Evolutionary conservation across 352 stramenopile genomes (phyloP).

Genomic region (Phytophthora tubulina): DNA sequence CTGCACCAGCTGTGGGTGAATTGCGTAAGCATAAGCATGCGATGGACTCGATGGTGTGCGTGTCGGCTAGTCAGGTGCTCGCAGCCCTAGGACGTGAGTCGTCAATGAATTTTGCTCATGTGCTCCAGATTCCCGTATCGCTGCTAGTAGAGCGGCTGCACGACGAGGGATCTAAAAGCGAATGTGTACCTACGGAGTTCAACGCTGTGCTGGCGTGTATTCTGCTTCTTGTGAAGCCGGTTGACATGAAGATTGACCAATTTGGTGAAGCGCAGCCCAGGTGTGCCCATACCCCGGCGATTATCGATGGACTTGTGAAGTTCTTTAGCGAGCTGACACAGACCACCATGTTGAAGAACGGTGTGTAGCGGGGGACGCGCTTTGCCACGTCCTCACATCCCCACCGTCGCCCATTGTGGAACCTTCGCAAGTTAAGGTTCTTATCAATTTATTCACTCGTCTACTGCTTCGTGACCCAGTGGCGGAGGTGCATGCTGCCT

Average conservation of each 20-base stretch:
- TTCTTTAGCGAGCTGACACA: conserved; percentile 61
- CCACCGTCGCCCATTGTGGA: conserved; percentile 83
- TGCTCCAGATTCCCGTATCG: conserved; percentile 70
- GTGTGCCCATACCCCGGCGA: conserved; percentile 60
- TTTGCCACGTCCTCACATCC: conserved; percentile 82
- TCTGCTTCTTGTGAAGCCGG: conserved; percentile 82
- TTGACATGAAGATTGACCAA: conserved; percentile 86
- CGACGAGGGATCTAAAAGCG: conserved; percentile 37
- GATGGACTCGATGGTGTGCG: conserved; percentile 81
- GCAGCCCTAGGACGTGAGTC: conserved; percentile 76
- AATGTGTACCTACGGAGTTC: conserved; percentile 59
- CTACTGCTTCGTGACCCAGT: conserved; percentile 72
- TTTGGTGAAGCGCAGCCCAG: conserved; percentile 75
- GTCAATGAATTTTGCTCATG: conserved; percentile 72
- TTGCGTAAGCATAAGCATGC: conserved; percentile 74
- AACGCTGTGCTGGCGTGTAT: conserved; percentile 75
- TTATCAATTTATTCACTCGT: conserved; percentile 83
- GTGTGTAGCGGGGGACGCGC: conserved; percentile 69
- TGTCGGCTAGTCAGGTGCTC: conserved; percentile 77
- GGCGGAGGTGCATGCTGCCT: conserved; percentile 68
- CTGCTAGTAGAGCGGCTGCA: conserved; percentile 74
- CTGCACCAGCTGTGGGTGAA: conserved; percentile 69
- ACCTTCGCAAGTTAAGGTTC: conserved; percentile 59
- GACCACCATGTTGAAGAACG: conserved; percentile 46
- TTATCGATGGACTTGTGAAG: conserved; percentile 68